Evolutionary conservation across 257 asterid genomes (phyloP).

Genomic region (Capsicum baccatum): DNA sequence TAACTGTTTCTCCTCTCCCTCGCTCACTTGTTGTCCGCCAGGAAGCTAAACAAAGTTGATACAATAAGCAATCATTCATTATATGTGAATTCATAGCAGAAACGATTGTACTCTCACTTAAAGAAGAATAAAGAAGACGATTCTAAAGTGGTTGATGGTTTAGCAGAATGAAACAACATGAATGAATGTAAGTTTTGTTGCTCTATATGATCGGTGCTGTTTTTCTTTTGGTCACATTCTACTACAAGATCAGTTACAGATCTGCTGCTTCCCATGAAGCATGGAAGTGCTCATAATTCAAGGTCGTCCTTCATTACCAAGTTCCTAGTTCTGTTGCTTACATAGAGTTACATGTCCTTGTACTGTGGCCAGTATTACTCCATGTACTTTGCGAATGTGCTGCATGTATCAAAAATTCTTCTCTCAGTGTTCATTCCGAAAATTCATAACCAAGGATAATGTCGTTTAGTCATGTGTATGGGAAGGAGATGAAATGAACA

Average conservation of each 20-base stretch:
- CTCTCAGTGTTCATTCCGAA: neutral
- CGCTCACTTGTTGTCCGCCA: neutral
- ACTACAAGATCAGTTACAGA: neutral
- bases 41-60: conserved; percentile 8
- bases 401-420: neutral
- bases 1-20: neutral
- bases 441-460: neutral
- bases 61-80: neutral
- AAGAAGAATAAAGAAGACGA: neutral
- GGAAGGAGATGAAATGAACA: neutral
- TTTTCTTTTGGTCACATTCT: neutral
- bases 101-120: neutral
- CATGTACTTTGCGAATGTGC: neutral
- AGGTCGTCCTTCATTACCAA: neutral
- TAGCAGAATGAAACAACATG: neutral
- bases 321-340: neutral
- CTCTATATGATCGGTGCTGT: neutral
- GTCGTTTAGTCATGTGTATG: neutral
- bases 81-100: neutral
- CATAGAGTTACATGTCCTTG: neutral
- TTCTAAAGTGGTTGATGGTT: neutral
- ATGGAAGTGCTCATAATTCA: neutral
- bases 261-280: neutral
- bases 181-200: neutral
- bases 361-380: neutral